These are phyloP conservation scores for Colletotrichum sp. DNA, from an alignment of 2,329 filamentous ascomycete genomes.

Conservation along the genomic window DNA sequence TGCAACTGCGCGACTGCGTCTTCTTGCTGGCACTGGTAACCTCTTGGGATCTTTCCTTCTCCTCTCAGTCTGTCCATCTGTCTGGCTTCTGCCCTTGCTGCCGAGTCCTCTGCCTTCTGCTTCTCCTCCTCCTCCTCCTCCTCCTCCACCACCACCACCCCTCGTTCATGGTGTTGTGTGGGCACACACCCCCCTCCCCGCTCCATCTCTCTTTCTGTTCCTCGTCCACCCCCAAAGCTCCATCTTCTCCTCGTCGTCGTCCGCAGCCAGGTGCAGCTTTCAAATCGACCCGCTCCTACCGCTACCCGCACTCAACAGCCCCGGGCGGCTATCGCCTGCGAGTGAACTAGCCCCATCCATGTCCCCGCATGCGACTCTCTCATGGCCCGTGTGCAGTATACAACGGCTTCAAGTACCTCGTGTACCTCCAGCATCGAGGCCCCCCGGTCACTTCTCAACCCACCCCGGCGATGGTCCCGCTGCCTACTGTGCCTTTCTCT, in stretches of 20 bases:
- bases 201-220: neutral
- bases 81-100: neutral
- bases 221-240: neutral
- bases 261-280: neutral
- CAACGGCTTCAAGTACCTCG: conserved; percentile 10
- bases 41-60: conserved; percentile 2
- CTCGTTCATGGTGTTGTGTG: conserved; percentile 1
- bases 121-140: neutral
- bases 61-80: neutral
- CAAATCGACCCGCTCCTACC: conserved; percentile 16
- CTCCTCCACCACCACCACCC: neutral
- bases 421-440: conserved; percentile 2
- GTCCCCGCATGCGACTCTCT: conserved; percentile 15
- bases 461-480: conserved; percentile 1
- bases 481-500: neutral
- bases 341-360: conserved; percentile 12
- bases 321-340: conserved; percentile 23
- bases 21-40: neutral
- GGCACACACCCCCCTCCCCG: neutral
- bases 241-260: neutral
- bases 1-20: neutral
- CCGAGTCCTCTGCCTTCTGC: neutral
- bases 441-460: conserved; percentile 5
- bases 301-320: conserved; percentile 16
- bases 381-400: conserved; percentile 7